Percentiles rank a stretch among this genome's conserved stretches.
Conservation (phyloP, 2,329 filamentous ascomycete genomes). For the Cercospora brassicicola region DNA sequence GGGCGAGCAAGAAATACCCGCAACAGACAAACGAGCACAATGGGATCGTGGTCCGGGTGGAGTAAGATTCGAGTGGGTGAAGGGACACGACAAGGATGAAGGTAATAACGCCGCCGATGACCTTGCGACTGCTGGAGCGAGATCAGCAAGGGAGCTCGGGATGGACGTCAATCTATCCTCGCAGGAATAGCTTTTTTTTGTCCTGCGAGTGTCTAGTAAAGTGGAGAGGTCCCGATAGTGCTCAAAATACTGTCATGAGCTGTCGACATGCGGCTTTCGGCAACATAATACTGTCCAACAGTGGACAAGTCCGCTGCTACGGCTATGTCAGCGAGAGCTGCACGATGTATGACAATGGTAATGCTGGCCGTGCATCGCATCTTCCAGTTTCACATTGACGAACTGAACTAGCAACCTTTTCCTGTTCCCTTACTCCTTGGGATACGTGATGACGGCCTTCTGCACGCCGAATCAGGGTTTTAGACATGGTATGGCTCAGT, state of each 20-base stretch:
- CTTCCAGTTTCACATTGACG: neutral
- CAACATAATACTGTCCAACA: neutral
- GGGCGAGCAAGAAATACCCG: constrained; percentile 13
- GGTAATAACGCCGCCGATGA: constrained; percentile 81
- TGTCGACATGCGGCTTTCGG: neutral
- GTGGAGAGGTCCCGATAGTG: no score
- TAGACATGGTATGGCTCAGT: no score
- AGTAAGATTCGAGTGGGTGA: constrained; percentile 77
- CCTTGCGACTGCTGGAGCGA: constrained; percentile 69
- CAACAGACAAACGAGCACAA: constrained; percentile 27
- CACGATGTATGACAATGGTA: neutral
- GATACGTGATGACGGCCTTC: neutral
- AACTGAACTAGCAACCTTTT: neutral
- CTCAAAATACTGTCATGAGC: no score
- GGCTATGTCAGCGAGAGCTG: neutral
- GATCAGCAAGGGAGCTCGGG: constrained; percentile 39
- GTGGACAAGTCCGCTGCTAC: neutral
- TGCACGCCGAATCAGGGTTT: neutral
- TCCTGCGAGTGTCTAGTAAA: neutral
- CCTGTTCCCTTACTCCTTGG: neutral
- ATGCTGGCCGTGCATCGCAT: neutral
- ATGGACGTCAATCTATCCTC: constrained; percentile 13
- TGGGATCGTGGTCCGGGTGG: constrained; percentile 39
- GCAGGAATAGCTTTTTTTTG: neutral
- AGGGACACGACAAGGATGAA: constrained; percentile 71